These are phyloP conservation scores for Acacia acuminata DNA, from an alignment of 306 rosid genomes.

Conservation along the genomic window DNA sequence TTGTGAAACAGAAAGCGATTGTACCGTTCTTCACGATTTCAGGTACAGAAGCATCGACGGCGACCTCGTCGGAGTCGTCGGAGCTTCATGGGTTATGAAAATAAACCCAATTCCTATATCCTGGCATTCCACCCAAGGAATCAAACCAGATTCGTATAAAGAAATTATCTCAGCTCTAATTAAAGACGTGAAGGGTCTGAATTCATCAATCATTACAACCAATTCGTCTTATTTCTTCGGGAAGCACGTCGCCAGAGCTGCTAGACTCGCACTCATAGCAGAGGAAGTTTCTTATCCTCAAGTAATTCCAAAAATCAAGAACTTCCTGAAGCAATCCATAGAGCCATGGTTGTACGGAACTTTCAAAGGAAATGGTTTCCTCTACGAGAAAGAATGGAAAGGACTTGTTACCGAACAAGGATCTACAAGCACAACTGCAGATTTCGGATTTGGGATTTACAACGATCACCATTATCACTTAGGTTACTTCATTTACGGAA, in stretches of 20 bases:
- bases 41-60: slow-evolving; percentile 82
- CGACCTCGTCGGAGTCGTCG: slow-evolving; percentile 85
- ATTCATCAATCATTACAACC: slow-evolving; percentile 43
- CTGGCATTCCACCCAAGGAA: slow-evolving; percentile 74
- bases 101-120: slow-evolving; percentile 70
- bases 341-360: slow-evolving; percentile 88
- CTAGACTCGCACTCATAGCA: slow-evolving; percentile 86
- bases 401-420: slow-evolving; percentile 85
- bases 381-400: slow-evolving; percentile 77
- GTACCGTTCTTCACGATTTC: slow-evolving; percentile 55
- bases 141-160: slow-evolving; percentile 42
- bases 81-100: slow-evolving; percentile 74
- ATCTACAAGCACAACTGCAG: slow-evolving; percentile 58
- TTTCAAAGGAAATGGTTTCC: slow-evolving; percentile 77
- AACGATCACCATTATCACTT: slow-evolving; percentile 86
- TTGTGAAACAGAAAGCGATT: slow-evolving; percentile 29
- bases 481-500: slow-evolving; percentile 79
- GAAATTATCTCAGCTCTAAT: slow-evolving; percentile 65
- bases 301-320: slow-evolving; percentile 55
- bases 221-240: slow-evolving; percentile 72
- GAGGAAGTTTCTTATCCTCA: slow-evolving; percentile 66
- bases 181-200: slow-evolving; percentile 63
- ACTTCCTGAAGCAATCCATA: slow-evolving; percentile 66
- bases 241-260: slow-evolving; percentile 73
- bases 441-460: slow-evolving; percentile 84